Evolutionary conservation across 306 rosid species (phyloP).

Genomic region (Glycine soja): DNA sequence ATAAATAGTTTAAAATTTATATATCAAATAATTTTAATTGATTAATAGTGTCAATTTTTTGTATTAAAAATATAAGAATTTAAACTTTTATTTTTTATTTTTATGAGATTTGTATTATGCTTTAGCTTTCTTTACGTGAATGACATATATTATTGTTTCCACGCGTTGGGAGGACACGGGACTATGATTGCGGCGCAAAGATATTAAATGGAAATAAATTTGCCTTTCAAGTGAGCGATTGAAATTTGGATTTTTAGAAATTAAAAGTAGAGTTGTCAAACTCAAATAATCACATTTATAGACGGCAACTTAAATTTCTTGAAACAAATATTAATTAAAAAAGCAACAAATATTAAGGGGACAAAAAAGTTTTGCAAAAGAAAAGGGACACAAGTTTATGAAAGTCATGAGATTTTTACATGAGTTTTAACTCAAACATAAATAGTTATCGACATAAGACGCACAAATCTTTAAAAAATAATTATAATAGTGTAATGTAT

Average conservation of each 20-base stretch:
- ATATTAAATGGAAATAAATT: not conserved
- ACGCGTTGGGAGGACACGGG: not conserved
- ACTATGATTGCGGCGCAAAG: conserved; percentile 12
- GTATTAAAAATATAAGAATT: no score
- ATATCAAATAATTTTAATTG: no score
- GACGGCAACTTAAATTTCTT: not conserved
- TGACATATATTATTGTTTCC: not conserved
- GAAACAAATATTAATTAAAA: not conserved
- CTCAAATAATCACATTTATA: not conserved
- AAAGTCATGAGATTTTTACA: not conserved
- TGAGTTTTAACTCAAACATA: no score
- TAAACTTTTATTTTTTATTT: not conserved
- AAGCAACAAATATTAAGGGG: not conserved
- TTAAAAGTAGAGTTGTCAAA: conserved; percentile 6
- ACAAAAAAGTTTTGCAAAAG: not conserved
- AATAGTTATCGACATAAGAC: no score
- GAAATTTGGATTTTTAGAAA: not conserved
- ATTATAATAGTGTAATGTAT: no score
- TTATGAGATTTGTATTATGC: not conserved
- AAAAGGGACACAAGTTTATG: not conserved
- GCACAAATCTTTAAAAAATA: no score
- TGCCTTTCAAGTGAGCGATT: not conserved
- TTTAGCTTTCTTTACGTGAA: not conserved
- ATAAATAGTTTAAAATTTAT: no score
- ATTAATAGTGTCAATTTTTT: no score